Percentiles rank a stretch among this genome's conserved stretches.
Evolutionary conservation across 2,329 filamentous ascomycete species (phyloP).

Genomic region (Hypoxylon rubiginosum): DNA sequence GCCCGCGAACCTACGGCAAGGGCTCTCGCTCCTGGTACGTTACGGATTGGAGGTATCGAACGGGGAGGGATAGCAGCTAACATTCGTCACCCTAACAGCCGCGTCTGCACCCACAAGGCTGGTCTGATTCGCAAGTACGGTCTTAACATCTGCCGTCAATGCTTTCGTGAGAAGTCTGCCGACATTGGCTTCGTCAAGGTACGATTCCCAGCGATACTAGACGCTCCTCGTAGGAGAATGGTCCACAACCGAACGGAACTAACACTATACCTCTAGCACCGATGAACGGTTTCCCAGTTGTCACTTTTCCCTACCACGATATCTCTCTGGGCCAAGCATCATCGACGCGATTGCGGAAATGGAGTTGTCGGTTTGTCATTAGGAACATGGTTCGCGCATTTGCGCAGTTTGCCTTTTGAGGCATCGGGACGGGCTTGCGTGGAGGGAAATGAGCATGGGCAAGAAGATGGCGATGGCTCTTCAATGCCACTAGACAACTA

Average conservation of each 20-base stretch:
- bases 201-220: slow-evolving; percentile 16
- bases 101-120: slow-evolving; percentile 89
- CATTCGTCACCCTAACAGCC: slow-evolving; percentile 59
- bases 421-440: slow-evolving; percentile 40
- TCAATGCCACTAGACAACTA: slow-evolving; percentile 43
- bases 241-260: slow-evolving; percentile 15
- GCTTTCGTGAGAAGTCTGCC: slow-evolving; percentile 80
- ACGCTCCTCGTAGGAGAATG: too few species aligned
- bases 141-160: slow-evolving; percentile 87
- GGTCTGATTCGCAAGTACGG: slow-evolving; percentile 99
- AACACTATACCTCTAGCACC: slow-evolving; percentile 40
- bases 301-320: slow-evolving; percentile 43
- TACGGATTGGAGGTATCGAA: slow-evolving; percentile 28
- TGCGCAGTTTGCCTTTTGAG: slow-evolving; percentile 29
- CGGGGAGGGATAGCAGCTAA: slow-evolving; percentile 37
- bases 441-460: slow-evolving; percentile 30
- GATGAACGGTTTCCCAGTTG: slow-evolving; percentile 41
- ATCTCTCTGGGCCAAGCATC: slow-evolving; percentile 44
- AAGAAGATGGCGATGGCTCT: slow-evolving; percentile 25
- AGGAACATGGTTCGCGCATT: slow-evolving; percentile 45
- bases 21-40: slow-evolving; percentile 93
- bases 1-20: slow-evolving; percentile 97
- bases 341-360: slow-evolving; percentile 47
- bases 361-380: slow-evolving; percentile 49
- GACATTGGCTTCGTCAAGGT: slow-evolving; percentile 81